Evolutionary conservation across 176 grass and related monocot genomes (phyloP).

Genomic region (Aegilops speltoides): DNA sequence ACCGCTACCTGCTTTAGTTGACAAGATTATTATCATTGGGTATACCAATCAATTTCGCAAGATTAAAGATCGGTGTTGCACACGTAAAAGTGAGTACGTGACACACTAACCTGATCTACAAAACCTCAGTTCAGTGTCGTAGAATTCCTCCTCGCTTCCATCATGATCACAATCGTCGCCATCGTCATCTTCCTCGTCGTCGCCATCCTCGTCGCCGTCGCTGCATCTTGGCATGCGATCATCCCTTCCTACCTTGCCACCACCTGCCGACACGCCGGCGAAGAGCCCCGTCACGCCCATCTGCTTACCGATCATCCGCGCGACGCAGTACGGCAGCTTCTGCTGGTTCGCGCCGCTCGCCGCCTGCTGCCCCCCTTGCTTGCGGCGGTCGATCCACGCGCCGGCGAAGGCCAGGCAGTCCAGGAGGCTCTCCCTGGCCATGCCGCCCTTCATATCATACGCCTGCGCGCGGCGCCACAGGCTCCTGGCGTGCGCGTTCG

Average conservation of each 20-base stretch:
- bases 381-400: constrained; percentile 40
- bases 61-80: background rate
- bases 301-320: constrained; percentile 85
- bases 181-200: background rate
- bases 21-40: constrained; percentile 25
- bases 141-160: constrained; percentile 33
- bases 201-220: background rate
- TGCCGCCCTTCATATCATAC: constrained; percentile 83
- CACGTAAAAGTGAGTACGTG: background rate
- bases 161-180: background rate
- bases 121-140: constrained; percentile 13
- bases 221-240: constrained; percentile 22
- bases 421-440: constrained; percentile 95
- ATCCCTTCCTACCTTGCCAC: background rate
- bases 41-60: background rate
- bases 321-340: constrained; percentile 80
- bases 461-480: constrained; percentile 86
- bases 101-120: constrained; percentile 32
- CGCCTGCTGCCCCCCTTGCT: background rate
- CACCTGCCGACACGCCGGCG: constrained; percentile 25
- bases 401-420: constrained; percentile 75
- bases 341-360: background rate
- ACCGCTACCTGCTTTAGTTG: constrained; percentile 20
- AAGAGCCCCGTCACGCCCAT: constrained; percentile 68
- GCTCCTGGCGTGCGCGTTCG: constrained; percentile 71